phyloP scores from a whole-genome alignment of 1,284 basidiomycete species.

The Stygiomarasmius scandens region DNA sequence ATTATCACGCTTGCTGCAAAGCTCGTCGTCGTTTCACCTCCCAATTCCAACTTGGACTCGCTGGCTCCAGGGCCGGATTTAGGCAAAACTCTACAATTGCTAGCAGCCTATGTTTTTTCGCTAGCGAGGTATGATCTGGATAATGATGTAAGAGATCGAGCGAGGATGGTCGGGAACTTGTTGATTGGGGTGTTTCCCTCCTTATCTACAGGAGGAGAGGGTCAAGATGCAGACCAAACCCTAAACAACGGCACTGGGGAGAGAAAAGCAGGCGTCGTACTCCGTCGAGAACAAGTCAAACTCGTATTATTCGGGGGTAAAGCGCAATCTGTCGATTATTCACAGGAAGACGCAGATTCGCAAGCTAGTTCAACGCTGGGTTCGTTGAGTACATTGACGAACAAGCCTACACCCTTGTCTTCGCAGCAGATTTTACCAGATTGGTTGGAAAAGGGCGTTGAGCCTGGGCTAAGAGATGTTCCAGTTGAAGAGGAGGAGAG shows the following conservation, averaged over 20 bases:
- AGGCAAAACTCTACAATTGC: conserved; percentile 47
- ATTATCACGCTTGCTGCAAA: conserved; percentile 84
- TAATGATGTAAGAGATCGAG: conserved; percentile 89
- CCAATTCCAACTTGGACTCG: too few species aligned
- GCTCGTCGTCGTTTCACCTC: conserved; percentile 67
- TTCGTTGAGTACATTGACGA: conserved; percentile 58
- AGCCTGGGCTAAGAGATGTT: conserved; percentile 55
- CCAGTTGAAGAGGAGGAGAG: conserved; percentile 53
- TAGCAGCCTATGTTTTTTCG: conserved; percentile 76
- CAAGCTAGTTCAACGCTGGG: conserved; percentile 54
- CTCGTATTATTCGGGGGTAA: conserved; percentile 82
- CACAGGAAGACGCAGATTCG: conserved; percentile 19
- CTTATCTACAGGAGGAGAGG: conserved; percentile 33
- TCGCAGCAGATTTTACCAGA: conserved; percentile 52
- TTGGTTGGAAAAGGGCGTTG: conserved; percentile 65
- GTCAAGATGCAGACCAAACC: conserved; percentile 34
- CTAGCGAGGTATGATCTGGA: conserved; percentile 87
- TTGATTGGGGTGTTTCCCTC: conserved; percentile 58
- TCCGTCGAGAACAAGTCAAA: conserved; percentile 80
- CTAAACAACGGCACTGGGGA: conserved; percentile 26
- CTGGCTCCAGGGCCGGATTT: too few species aligned
- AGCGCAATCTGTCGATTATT: conserved; percentile 43
- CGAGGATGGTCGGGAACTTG: conserved; percentile 77
- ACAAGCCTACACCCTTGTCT: conserved; percentile 47
- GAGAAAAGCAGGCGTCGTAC: conserved; percentile 70